Conservation (phyloP, 106 monocot genomes). For the Narthecium ossifragum region DNA sequence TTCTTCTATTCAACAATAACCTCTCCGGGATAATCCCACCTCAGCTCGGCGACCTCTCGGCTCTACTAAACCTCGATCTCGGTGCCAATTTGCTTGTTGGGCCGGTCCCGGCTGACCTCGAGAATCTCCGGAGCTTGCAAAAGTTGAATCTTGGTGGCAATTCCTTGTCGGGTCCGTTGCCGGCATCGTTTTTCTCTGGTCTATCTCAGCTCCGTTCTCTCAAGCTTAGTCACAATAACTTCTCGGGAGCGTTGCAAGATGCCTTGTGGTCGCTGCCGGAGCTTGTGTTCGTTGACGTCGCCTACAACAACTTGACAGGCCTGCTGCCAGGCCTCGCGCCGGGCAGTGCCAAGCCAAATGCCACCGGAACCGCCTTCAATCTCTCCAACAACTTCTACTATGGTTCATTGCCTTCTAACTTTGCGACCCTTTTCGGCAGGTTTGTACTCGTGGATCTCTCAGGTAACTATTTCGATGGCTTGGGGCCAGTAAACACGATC, state of each 20-base stretch:
- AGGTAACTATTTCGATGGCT: slow-evolving; percentile 64
- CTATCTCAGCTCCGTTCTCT: background rate
- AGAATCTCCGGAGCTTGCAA: slow-evolving; percentile 14
- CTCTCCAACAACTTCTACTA: slow-evolving; percentile 63
- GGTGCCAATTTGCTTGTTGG: slow-evolving; percentile 16
- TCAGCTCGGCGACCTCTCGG: slow-evolving; percentile 16
- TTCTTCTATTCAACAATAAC: background rate
- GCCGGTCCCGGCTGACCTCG: slow-evolving; percentile 17
- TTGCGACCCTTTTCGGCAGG: slow-evolving; percentile 13
- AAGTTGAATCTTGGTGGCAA: slow-evolving; percentile 16
- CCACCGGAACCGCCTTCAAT: slow-evolving; percentile 15
- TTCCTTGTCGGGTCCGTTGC: slow-evolving; percentile 15
- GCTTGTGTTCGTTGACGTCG: slow-evolving; percentile 19
- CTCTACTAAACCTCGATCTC: slow-evolving; percentile 17
- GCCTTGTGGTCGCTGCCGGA: slow-evolving; percentile 13
- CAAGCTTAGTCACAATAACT: slow-evolving; percentile 16
- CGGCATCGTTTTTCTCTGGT: slow-evolving; percentile 8
- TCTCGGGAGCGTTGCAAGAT: slow-evolving; percentile 19
- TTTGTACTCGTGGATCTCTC: slow-evolving; percentile 46
- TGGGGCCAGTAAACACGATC: slow-evolving; percentile 2
- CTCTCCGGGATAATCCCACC: background rate
- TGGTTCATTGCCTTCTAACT: slow-evolving; percentile 25
- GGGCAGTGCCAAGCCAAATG: slow-evolving; percentile 2
- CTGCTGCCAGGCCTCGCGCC: background rate
- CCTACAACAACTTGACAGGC: slow-evolving; percentile 32